phyloP scores from a whole-genome alignment of 2,329 filamentous ascomycete species.

The Cordyceps sp. region DNA sequence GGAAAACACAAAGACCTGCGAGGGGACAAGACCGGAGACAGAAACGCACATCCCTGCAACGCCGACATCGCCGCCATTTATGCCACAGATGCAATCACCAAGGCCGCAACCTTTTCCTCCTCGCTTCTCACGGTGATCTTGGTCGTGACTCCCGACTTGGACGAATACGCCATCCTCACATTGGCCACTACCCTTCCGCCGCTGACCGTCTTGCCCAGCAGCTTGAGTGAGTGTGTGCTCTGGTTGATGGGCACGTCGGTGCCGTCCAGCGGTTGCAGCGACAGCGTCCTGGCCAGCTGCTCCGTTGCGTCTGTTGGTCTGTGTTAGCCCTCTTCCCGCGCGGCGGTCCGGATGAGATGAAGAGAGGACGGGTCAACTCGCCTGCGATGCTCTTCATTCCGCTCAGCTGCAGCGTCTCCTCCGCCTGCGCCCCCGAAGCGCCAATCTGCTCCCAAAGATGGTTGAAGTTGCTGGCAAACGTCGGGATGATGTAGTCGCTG shows the following conservation, averaged over 20 bases:
- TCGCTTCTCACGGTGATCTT: constrained; percentile 89
- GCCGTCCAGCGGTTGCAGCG: constrained; percentile 84
- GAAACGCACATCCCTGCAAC: not conserved
- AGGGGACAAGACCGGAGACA: not conserved
- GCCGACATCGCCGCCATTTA: constrained; percentile 29
- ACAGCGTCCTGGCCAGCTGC: constrained; percentile 70
- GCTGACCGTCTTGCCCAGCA: constrained; percentile 86
- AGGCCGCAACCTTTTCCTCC: constrained; percentile 74
- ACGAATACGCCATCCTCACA: constrained; percentile 85
- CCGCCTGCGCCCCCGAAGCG: constrained; percentile 73
- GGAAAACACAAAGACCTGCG: no score
- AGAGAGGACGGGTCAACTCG: constrained; percentile 32
- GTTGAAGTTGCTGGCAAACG: constrained; percentile 88
- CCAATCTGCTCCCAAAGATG: constrained; percentile 91
- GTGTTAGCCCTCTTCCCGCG: constrained; percentile 12
- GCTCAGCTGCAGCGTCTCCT: constrained; percentile 77
- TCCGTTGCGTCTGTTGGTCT: constrained; percentile 64
- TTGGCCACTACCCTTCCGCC: constrained; percentile 78
- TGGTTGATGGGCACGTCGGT: constrained; percentile 80
- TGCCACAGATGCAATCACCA: constrained; percentile 73
- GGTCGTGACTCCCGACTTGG: constrained; percentile 85
- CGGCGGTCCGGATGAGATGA: no score
- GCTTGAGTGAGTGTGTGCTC: constrained; percentile 84
- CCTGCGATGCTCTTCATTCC: constrained; percentile 85
- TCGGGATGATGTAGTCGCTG: constrained; percentile 84